phyloP scores from a whole-genome alignment of 2,329 filamentous ascomycete genomes.

The Neonectria punicea region DNA sequence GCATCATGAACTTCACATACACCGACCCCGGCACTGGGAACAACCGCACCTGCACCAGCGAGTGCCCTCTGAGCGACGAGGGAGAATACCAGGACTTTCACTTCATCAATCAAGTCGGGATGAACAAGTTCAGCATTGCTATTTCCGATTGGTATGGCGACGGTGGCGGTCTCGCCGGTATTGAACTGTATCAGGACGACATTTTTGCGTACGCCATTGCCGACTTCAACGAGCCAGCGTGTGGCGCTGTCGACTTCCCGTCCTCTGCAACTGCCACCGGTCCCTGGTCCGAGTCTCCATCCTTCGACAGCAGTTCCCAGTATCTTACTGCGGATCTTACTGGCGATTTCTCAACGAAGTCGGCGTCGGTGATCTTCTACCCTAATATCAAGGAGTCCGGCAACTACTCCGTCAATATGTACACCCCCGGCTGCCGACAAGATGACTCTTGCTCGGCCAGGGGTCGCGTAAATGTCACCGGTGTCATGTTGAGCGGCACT shows the following conservation, averaged over 20 bases:
- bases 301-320: constrained; percentile 74
- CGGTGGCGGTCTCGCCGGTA: constrained; percentile 85
- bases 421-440: constrained; percentile 88
- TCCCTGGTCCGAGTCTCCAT: constrained; percentile 77
- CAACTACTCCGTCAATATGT: constrained; percentile 90
- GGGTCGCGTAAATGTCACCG: constrained; percentile 85
- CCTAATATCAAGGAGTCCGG: constrained; percentile 90
- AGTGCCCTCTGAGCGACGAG: constrained; percentile 85
- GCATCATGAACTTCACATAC: constrained; percentile 97
- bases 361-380: constrained; percentile 78
- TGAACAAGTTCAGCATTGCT: constrained; percentile 87
- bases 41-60: constrained; percentile 78
- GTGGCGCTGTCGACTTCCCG: constrained; percentile 68
- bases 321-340: constrained; percentile 79
- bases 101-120: constrained; percentile 88
- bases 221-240: constrained; percentile 88
- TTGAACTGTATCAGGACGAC: constrained; percentile 87
- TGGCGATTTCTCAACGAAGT: constrained; percentile 63
- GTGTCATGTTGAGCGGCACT: constrained; percentile 68
- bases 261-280: constrained; percentile 78
- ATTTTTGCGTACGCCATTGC: constrained; percentile 87
- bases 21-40: constrained; percentile 77
- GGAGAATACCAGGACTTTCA: constrained; percentile 85
- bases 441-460: constrained; percentile 81
- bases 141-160: constrained; percentile 87